phyloP scores from a whole-genome alignment of 495 filamentous ascomycete species.

The Amphirosellinia nigrospora region DNA sequence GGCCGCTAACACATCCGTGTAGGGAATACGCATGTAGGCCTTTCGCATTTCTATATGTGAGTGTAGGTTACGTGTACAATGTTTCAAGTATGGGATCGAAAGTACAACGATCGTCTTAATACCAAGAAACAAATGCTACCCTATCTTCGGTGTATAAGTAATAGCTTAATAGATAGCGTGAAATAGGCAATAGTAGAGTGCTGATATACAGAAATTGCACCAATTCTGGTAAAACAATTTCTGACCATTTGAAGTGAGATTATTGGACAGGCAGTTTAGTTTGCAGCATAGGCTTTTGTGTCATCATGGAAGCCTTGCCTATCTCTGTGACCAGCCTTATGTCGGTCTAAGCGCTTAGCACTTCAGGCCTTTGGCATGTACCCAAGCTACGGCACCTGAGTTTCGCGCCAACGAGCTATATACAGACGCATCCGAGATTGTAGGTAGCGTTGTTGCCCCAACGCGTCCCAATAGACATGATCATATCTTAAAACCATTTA shows the following conservation, averaged over 20 bases:
- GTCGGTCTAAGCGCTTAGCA: background rate
- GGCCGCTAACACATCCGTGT: slow-evolving; percentile 81
- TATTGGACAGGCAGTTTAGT: background rate
- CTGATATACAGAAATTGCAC: slow-evolving; percentile 5
- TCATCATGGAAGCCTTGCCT: background rate
- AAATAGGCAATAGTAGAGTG: background rate
- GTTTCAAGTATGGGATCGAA: background rate
- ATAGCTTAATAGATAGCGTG: background rate
- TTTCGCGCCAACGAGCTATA: background rate
- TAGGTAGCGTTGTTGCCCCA: background rate
- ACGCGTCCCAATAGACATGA: background rate
- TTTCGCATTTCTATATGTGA: slow-evolving; percentile 58
- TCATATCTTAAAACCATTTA: background rate
- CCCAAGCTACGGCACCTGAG: background rate
- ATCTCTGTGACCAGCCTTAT: slow-evolving; percentile 3
- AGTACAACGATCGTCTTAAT: background rate
- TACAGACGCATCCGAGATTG: background rate
- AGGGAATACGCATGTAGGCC: slow-evolving; percentile 86
- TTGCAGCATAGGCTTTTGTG: background rate
- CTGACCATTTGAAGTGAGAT: slow-evolving; percentile 5
- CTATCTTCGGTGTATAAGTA: background rate
- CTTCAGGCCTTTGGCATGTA: background rate
- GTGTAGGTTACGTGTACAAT: slow-evolving; percentile 14
- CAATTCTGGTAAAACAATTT: background rate
- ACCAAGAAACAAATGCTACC: background rate